Base-by-base conservation (phyloP, 345 rosid genomes). In the Limnanthes douglasii region DNA sequence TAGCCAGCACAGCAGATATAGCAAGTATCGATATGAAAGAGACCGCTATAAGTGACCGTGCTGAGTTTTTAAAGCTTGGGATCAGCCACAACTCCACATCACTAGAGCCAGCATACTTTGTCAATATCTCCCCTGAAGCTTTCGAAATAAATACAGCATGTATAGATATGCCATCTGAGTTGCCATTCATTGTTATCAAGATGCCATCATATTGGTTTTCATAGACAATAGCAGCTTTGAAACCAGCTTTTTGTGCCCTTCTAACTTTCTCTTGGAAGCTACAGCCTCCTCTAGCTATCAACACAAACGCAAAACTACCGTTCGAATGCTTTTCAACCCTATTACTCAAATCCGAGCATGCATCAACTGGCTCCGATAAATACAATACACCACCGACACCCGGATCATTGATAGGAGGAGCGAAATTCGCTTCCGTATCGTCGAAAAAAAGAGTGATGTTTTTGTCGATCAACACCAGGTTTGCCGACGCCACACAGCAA, bases 1-100 rank as follows among this genome's bases (percentile, higher is more conserved):
- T 90, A 27, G 96, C 98, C n/a, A 90, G 65, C 40, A 80, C 88
- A 5, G 96, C 98, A 15, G 98, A 80, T 80, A 90, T 84, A 32
- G 96, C 93, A 6, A 90, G 82, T 33, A 90, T 42, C 21, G 94
- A 84, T 34, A 90, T 77, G 57, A 84, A 90, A 15, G 95, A 72
- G 42, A 84, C 74, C 16, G 94, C 96, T 88, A 90, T 84, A 27
- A 90, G 74, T 3, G 96, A 84, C 98, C 98, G 84, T 4, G 98
- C 93, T 11, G 96, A 80, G 53, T 78, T 71, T 42, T 77, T 85
- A 25, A 72, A 77, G 46, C 70, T 75, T 10, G 96, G 96, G 48
- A 65, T 50, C 47, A 90, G 53, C 93, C 85, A 84, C 5, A 78
- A 44, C 61, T 77, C 84, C 28, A 73, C 32, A 43, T 70, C 62